These are phyloP conservation scores for Neobulgaria alba DNA, from an alignment of 2,329 filamentous ascomycete species.

Conservation along the genomic window DNA sequence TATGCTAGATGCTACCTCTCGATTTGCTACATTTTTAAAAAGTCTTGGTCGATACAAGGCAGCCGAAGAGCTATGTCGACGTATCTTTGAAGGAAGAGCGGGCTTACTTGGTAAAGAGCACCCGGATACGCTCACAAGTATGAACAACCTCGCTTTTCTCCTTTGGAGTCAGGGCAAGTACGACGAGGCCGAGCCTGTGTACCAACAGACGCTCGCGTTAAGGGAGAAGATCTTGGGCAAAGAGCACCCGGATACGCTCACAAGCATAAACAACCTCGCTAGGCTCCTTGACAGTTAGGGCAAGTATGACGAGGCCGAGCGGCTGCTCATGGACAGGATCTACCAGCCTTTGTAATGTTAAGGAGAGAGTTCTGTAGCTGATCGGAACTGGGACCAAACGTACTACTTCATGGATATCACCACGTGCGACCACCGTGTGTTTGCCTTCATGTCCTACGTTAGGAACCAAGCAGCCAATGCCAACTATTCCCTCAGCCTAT, in stretches of 20 bases:
- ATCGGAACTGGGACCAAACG: background rate
- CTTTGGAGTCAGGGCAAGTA: constrained; percentile 4
- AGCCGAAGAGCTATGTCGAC: constrained; percentile 2
- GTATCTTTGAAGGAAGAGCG: background rate
- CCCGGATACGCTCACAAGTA: constrained; percentile 5
- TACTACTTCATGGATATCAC: background rate
- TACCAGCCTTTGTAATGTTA: background rate
- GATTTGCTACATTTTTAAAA: constrained; percentile 1
- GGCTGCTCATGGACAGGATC: background rate
- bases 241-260: constrained; percentile 7
- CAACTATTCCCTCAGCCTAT: background rate
- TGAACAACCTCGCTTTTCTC: constrained; percentile 7
- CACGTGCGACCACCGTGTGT: background rate
- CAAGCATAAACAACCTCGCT: constrained; percentile 10
- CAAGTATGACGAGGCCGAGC: constrained; percentile 5
- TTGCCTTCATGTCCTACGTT: background rate
- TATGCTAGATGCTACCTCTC: background rate
- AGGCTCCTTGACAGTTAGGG: constrained; percentile 1
- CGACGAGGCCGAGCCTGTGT: constrained; percentile 6
- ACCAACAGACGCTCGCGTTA: constrained; percentile 6
- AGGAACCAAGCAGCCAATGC: background rate
- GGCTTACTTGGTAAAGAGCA: constrained; percentile 14
- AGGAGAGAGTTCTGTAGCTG: background rate
- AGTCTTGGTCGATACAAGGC: constrained; percentile 1
- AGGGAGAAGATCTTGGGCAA: constrained; percentile 8